Conservation (phyloP, 306 rosid genomes). For the Citrullus mucosospermus region DNA sequence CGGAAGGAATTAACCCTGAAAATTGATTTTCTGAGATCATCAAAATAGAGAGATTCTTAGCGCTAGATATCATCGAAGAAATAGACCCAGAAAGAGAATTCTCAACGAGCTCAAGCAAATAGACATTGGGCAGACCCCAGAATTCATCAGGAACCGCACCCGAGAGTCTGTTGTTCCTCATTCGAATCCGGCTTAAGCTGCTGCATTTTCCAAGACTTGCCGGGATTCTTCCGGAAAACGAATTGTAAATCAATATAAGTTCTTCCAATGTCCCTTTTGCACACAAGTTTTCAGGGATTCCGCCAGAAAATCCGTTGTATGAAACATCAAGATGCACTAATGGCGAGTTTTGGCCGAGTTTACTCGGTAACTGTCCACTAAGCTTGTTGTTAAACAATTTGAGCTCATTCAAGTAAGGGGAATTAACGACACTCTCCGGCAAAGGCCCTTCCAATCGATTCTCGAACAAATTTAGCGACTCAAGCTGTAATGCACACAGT, state of each 20-base stretch:
- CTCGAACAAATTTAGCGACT: conserved; percentile 27
- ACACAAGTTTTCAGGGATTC: conserved; percentile 46
- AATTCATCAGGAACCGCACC: conserved; percentile 47
- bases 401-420: conserved; percentile 35
- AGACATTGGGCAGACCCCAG: conserved; percentile 59
- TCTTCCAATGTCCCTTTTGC: conserved; percentile 23
- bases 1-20: conserved; percentile 51
- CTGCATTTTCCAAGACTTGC: conserved; percentile 34
- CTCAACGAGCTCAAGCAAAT: conserved; percentile 36
- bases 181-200: conserved; percentile 42
- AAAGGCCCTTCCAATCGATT: conserved; percentile 42
- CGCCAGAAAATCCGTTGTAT: conserved; percentile 39
- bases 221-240: conserved; percentile 55
- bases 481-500: conserved; percentile 34
- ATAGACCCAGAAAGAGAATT: conserved; percentile 55
- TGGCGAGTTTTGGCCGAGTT: conserved; percentile 41
- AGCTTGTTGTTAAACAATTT: conserved; percentile 50
- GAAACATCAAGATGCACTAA: conserved; percentile 40
- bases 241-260: conserved; percentile 38
- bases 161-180: conserved; percentile 48
- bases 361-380: conserved; percentile 36
- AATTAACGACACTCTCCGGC: conserved; percentile 34
- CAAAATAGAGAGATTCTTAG: conserved; percentile 39
- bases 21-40: conserved; percentile 37
- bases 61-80: conserved; percentile 33